Percentiles rank a stretch among this genome's conserved stretches.
These are phyloP conservation scores for Chernovozyma sophiae-reginae DNA, from an alignment of 1,139 yeast genomes.

Conservation along the genomic window DNA sequence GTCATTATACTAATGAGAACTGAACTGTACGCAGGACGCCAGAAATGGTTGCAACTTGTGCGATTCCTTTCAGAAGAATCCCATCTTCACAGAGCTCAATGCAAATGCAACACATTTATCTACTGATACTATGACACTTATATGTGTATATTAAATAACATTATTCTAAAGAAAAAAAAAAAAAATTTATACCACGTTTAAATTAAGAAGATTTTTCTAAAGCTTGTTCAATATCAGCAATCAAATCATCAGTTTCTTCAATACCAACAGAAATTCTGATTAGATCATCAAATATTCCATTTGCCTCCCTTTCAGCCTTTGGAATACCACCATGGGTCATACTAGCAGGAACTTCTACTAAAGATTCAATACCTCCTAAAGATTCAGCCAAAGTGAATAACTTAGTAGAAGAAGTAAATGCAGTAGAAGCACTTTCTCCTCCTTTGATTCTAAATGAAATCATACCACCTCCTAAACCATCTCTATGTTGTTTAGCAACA, in stretches of 20 bases:
- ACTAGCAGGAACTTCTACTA: constrained; percentile 84
- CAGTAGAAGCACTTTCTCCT: constrained; percentile 72
- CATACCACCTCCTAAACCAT: constrained; percentile 90
- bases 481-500: constrained; percentile 74
- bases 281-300: constrained; percentile 80
- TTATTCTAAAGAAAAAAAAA: no score
- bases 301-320: constrained; percentile 69
- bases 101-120: background rate
- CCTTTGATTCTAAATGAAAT: constrained; percentile 83
- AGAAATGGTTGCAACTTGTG: no score
- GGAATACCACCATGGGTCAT: constrained; percentile 96
- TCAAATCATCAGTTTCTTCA: constrained; percentile 76
- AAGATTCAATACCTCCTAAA: constrained; percentile 84
- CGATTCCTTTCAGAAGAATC: no score
- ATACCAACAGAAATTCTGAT: constrained; percentile 84
- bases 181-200: no score
- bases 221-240: constrained; percentile 72
- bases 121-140: background rate
- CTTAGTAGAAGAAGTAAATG: constrained; percentile 70
- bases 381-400: constrained; percentile 86
- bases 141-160: no score
- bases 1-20: no score
- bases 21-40: no score
- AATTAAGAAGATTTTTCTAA: constrained; percentile 29
- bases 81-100: no score